Conservation (phyloP, 208 protist genomes). For the Herpetomonas muscarum region DNA sequence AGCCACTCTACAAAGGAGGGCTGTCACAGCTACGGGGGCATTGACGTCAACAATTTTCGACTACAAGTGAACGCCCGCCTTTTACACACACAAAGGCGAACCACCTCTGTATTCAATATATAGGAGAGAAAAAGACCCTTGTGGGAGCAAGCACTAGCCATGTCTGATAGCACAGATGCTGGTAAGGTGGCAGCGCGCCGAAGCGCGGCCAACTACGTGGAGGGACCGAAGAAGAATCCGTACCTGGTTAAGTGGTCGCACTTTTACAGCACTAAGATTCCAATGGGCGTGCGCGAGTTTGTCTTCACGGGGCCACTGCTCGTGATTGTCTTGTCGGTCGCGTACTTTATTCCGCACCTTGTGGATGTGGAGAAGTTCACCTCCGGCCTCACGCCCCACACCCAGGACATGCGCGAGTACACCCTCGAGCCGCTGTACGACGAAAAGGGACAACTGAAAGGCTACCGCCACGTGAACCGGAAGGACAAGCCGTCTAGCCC, state of each 20-base stretch:
- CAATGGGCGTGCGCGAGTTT: constrained; percentile 82
- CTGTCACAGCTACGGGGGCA: too few species aligned
- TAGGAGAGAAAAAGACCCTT: too few species aligned
- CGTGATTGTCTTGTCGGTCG: constrained; percentile 55
- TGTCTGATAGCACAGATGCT: background rate
- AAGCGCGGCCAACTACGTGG: constrained; percentile 70
- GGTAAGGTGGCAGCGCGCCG: constrained; percentile 10
- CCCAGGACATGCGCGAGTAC: constrained; percentile 73
- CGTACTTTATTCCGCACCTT: constrained; percentile 60
- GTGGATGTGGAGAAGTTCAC: constrained; percentile 75
- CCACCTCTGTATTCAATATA: too few species aligned
- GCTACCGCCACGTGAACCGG: constrained; percentile 65
- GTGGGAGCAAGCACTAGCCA: too few species aligned
- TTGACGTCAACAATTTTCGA: too few species aligned
- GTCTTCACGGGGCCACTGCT: constrained; percentile 67
- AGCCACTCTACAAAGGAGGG: too few species aligned
- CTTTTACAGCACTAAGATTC: constrained; percentile 79
- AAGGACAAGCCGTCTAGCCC: constrained; percentile 11
- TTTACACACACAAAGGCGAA: too few species aligned
- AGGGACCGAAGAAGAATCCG: constrained; percentile 62
- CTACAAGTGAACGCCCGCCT: too few species aligned
- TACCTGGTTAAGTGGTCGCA: constrained; percentile 56
- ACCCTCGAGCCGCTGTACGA: constrained; percentile 77
- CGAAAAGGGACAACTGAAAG: constrained; percentile 59
- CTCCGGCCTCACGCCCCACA: constrained; percentile 53